Conservation (phyloP, 1,284 basidiomycete genomes). For the Cryptococcus sp. region DNA sequence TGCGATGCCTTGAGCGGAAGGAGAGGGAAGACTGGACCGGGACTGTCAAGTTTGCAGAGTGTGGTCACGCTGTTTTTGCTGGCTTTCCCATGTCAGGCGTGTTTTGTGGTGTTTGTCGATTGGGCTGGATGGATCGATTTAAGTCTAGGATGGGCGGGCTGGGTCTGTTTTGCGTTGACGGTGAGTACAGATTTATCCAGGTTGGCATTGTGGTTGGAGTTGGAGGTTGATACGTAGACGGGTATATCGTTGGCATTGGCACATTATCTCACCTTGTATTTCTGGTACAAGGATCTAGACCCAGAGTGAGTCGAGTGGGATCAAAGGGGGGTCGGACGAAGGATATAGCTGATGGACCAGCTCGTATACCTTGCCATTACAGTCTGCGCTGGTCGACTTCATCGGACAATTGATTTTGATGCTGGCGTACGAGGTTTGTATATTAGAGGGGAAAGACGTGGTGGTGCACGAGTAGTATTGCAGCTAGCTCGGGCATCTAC, state of each 20-base stretch:
- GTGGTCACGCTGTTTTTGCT: conserved; percentile 61
- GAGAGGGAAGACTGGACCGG: background rate
- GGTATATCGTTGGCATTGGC: conserved; percentile 64
- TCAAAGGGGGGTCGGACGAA: background rate
- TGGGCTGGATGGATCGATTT: conserved; percentile 69
- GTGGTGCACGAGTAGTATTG: conserved; percentile 5
- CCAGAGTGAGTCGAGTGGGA: conserved; percentile 57
- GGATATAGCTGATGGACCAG: conserved; percentile 16
- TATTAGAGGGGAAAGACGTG: conserved; percentile 39
- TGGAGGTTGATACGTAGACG: conserved; percentile 52
- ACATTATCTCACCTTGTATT: conserved; percentile 62
- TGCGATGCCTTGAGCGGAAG: background rate
- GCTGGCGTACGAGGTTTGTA: conserved; percentile 48
- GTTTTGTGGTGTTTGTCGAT: conserved; percentile 63
- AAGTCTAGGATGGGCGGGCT: conserved; percentile 59
- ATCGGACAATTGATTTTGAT: conserved; percentile 76
- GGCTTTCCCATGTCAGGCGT: conserved; percentile 67
- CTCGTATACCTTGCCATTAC: conserved; percentile 86
- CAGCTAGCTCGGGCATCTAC: too few species aligned
- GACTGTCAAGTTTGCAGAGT: conserved; percentile 32
- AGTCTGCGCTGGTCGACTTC: conserved; percentile 84
- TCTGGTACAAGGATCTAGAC: conserved; percentile 78
- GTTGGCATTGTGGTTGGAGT: background rate
- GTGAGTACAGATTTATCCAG: conserved; percentile 50
- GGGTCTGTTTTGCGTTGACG: conserved; percentile 65